Conservation (phyloP, 2,329 filamentous ascomycete genomes). For the Pseudogymnoascus sp. region DNA sequence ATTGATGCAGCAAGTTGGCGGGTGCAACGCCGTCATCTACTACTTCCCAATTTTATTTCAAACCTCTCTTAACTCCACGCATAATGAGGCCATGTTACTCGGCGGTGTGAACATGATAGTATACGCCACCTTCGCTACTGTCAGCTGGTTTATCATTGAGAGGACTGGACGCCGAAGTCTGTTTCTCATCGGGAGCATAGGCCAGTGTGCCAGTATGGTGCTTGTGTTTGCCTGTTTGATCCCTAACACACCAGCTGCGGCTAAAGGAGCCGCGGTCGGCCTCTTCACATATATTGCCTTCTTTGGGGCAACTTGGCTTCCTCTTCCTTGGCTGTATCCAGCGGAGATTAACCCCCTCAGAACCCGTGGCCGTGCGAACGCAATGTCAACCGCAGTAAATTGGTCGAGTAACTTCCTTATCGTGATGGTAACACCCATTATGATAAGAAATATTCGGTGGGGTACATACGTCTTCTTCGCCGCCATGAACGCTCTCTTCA, state of each 20-base stretch:
- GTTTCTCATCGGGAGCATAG: constrained; percentile 62
- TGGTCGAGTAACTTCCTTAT: constrained; percentile 50
- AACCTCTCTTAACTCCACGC: constrained; percentile 39
- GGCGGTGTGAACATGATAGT: constrained; percentile 50
- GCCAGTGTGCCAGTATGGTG: constrained; percentile 60
- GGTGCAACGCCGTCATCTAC: constrained; percentile 40
- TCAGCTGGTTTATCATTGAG: constrained; percentile 45
- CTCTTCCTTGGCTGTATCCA: constrained; percentile 56
- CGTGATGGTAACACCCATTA: constrained; percentile 34
- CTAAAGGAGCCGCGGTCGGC: constrained; percentile 40
- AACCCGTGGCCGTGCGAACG: constrained; percentile 56
- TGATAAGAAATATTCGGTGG: constrained; percentile 28
- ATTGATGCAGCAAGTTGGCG: constrained; percentile 46
- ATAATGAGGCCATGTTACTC: constrained; percentile 44
- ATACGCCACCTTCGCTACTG: constrained; percentile 45
- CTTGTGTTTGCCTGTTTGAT: constrained; percentile 38
- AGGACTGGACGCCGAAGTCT: constrained; percentile 61
- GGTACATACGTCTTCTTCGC: constrained; percentile 35
- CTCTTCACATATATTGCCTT: constrained; percentile 57
- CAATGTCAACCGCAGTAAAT: constrained; percentile 49
- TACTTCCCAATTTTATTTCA: constrained; percentile 46
- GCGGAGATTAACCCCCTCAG: constrained; percentile 54
- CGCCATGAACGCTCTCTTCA: constrained; percentile 31
- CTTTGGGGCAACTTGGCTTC: constrained; percentile 55
- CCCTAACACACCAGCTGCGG: constrained; percentile 23